Evolutionary conservation across 345 rosid species (phyloP).

Genomic region (Noccaea caerulescens): DNA sequence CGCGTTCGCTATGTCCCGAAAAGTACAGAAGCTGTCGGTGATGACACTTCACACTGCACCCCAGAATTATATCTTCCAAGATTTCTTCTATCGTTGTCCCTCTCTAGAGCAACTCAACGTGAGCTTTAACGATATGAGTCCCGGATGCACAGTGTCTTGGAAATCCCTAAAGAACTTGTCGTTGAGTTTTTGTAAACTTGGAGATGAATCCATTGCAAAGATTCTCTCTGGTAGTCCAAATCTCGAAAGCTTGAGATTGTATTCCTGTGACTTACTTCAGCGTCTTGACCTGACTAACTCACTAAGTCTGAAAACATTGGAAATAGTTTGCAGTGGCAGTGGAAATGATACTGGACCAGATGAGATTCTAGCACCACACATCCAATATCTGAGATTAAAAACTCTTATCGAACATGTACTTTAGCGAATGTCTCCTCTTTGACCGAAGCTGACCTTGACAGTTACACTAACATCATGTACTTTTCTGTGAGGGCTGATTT

Average conservation of each 20-base stretch:
- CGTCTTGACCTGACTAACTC: slow-evolving; percentile 10
- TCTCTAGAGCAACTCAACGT: no score
- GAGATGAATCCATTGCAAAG: not conserved
- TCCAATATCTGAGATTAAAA: not conserved
- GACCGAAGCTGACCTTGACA: slow-evolving; percentile 1
- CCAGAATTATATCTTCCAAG: no score
- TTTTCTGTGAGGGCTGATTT: not conserved
- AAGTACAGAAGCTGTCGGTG: no score
- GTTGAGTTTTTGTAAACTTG: not conserved
- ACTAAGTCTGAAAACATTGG: not conserved
- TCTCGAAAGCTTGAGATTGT: not conserved
- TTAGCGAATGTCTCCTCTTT: slow-evolving; percentile 11
- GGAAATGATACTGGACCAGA: not conserved
- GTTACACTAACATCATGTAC: not conserved
- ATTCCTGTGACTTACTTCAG: no score
- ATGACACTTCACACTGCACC: no score
- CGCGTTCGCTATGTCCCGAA: no score
- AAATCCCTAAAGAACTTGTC: not conserved
- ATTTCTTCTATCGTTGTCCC: not conserved
- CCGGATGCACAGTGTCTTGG: not conserved
- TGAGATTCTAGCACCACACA: slow-evolving; percentile 13
- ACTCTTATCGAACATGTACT: not conserved
- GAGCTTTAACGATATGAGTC: no score
- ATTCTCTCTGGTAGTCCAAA: slow-evolving; percentile 9
- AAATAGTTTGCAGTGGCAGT: no score